Evolutionary conservation across 2,329 filamentous ascomycete genomes (phyloP).

Genomic region (Mariannaea sp.): DNA sequence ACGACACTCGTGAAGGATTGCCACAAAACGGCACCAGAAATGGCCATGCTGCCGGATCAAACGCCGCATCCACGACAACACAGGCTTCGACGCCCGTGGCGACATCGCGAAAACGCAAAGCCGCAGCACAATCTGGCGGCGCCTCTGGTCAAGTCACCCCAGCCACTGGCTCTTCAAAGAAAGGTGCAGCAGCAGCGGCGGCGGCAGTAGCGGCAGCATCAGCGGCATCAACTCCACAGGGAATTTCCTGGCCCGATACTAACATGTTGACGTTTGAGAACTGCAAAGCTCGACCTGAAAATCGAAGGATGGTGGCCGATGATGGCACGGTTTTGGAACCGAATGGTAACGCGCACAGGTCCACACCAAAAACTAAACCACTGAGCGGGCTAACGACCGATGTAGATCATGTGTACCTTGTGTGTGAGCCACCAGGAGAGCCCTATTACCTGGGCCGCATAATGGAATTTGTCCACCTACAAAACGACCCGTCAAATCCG

Average conservation of each 20-base stretch:
- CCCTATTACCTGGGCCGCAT: conserved; percentile 97
- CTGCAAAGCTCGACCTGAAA: conserved; percentile 68
- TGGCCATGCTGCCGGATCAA: conserved; percentile 34
- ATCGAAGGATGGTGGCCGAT: conserved; percentile 83
- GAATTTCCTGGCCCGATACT: conserved; percentile 61
- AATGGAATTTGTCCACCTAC: conserved; percentile 92
- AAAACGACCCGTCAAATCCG: conserved; percentile 72
- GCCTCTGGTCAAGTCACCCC: conserved; percentile 31
- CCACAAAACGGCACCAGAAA: conserved; percentile 47
- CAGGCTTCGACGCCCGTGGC: conserved; percentile 54
- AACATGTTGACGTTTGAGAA: conserved; percentile 91
- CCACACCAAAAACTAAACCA: conserved; percentile 31
- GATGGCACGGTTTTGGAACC: conserved; percentile 82
- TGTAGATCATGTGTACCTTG: conserved; percentile 83
- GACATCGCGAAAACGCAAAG: conserved; percentile 84
- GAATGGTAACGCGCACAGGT: conserved; percentile 68
- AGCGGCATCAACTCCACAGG: conserved; percentile 43
- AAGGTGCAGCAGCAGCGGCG: conserved; percentile 26
- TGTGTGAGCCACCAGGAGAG: conserved; percentile 96
- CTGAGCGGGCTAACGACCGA: conserved; percentile 41
- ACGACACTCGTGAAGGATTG: conserved; percentile 46
- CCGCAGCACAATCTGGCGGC: conserved; percentile 50
- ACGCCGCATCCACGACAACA: conserved; percentile 47
- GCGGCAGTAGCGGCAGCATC: conserved; percentile 32
- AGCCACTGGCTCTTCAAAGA: conserved; percentile 33